Conservation (phyloP, 148 eudicot species). For the Persicaria tinctoria region DNA sequence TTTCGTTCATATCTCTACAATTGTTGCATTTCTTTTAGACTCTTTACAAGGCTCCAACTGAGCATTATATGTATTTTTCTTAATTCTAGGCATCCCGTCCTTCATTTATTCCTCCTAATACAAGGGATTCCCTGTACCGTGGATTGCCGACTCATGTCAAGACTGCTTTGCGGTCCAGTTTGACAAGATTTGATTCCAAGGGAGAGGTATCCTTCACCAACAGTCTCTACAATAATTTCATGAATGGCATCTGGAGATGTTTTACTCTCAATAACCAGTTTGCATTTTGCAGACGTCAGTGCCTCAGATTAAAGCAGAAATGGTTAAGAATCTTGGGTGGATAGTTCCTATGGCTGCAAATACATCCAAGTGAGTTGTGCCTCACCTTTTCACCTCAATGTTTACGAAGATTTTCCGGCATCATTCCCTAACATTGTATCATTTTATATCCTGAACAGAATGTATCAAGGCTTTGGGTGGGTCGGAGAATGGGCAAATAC, state of each 20-base stretch:
- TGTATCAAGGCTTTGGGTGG: conserved; percentile 80
- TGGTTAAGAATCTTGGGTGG: conserved; percentile 77
- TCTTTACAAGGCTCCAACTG: not conserved
- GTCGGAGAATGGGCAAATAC: conserved; percentile 83
- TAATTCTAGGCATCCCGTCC: conserved; percentile 47
- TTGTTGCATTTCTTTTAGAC: not conserved
- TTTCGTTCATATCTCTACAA: not conserved
- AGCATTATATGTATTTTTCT: not conserved
- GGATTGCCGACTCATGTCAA: conserved; percentile 61
- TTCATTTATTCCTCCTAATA: conserved; percentile 53
- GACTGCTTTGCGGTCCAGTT: conserved; percentile 47
- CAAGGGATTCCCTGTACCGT: conserved; percentile 61
- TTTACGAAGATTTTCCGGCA: not conserved
- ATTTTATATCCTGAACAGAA: conserved; percentile 25
- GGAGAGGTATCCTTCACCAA: conserved; percentile 39
- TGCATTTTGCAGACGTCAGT: conserved; percentile 40
- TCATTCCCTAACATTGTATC: not conserved
- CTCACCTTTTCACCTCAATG: not conserved
- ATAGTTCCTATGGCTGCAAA: conserved; percentile 67
- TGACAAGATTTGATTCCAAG: conserved; percentile 37
- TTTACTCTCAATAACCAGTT: too few relatives aligned
- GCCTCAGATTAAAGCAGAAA: conserved; percentile 58
- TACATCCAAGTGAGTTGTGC: conserved; percentile 50
- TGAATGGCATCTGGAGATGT: too few relatives aligned
- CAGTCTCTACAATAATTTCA: not conserved